A percentile compares a stretch with the other conserved stretches of the same genome.
phyloP scores from a whole-genome alignment of 805 yeast genomes.

The Saccharomyces cerevisiae region DNA sequence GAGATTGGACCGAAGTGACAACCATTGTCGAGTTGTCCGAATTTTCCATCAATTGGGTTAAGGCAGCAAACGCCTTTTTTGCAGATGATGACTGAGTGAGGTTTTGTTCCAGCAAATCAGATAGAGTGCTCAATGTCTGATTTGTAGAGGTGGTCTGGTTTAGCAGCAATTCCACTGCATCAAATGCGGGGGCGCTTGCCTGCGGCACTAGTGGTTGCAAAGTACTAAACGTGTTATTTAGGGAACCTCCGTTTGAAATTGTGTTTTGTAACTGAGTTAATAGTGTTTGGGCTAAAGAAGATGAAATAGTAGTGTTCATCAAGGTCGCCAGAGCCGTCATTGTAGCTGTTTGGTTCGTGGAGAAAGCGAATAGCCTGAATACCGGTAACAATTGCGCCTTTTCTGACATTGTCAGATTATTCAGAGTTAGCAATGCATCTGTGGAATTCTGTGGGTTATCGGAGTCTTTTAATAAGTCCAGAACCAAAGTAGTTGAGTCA shows the following conservation, averaged over 20 bases:
- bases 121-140: slow-evolving; percentile 12
- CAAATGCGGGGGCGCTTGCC: slow-evolving; percentile 9
- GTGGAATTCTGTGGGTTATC: slow-evolving; percentile 20
- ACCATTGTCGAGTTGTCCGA: slow-evolving; percentile 16
- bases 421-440: slow-evolving; percentile 18
- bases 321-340: slow-evolving; percentile 15
- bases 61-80: slow-evolving; percentile 13
- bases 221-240: slow-evolving; percentile 9
- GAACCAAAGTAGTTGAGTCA: slow-evolving; percentile 7
- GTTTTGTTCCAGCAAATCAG: slow-evolving; percentile 14
- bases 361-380: slow-evolving; percentile 15
- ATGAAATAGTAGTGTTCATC: slow-evolving; percentile 17
- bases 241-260: slow-evolving; percentile 2
- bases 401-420: slow-evolving; percentile 16
- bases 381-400: slow-evolving; percentile 22
- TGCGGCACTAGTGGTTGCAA: slow-evolving; percentile 13
- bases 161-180: slow-evolving; percentile 15
- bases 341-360: slow-evolving; percentile 18
- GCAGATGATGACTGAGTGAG: slow-evolving; percentile 19
- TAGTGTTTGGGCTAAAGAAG: slow-evolving; percentile 10
- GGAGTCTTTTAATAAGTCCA: slow-evolving; percentile 18
- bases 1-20: slow-evolving; percentile 12
- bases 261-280: slow-evolving; percentile 12
- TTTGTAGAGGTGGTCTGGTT: slow-evolving; percentile 12
- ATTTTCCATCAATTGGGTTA: slow-evolving; percentile 12